Conservation (phyloP, 2,329 filamentous ascomycete species). For the Colletotrichum orchidophilum region DNA sequence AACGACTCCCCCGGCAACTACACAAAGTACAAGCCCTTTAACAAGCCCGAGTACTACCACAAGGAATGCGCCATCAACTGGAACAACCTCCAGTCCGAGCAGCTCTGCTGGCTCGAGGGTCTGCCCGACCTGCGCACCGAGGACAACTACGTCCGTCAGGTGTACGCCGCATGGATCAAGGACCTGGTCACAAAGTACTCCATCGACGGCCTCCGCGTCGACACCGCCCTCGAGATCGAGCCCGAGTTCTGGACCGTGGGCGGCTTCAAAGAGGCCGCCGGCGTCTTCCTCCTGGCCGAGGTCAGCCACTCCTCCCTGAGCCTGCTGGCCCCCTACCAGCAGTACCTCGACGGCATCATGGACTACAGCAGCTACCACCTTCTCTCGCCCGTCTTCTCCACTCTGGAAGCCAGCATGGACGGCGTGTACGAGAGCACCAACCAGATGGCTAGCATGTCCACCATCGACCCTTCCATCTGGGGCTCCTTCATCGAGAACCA, state of each 20-base stretch:
- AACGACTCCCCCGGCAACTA: conserved; percentile 37
- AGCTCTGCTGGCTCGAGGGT: conserved; percentile 64
- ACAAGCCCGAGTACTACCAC: conserved; percentile 69
- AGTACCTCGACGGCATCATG: conserved; percentile 64
- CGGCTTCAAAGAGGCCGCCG: conserved; percentile 60
- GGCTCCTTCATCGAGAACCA: conserved; percentile 66
- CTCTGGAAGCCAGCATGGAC: conserved; percentile 36
- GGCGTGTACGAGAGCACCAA: conserved; percentile 40
- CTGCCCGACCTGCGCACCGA: conserved; percentile 72
- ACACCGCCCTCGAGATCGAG: conserved; percentile 70
- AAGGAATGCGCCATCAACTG: conserved; percentile 67
- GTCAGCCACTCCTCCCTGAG: conserved; percentile 62
- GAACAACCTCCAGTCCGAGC: conserved; percentile 55
- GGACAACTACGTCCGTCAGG: conserved; percentile 53
- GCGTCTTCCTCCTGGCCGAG: conserved; percentile 70
- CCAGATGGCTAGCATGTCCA: conserved; percentile 20
- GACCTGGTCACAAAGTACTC: conserved; percentile 67
- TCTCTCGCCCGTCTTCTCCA: conserved; percentile 7
- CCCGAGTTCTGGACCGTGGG: conserved; percentile 61
- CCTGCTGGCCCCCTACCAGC: conserved; percentile 62
- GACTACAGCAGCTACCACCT: conserved; percentile 65
- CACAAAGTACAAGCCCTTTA: conserved; percentile 45
- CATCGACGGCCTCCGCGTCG: conserved; percentile 71
- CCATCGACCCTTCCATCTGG: conserved; percentile 41
- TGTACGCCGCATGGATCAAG: conserved; percentile 68